phyloP scores from a whole-genome alignment of 441 rosid genomes.

The Isatis lusitanica region DNA sequence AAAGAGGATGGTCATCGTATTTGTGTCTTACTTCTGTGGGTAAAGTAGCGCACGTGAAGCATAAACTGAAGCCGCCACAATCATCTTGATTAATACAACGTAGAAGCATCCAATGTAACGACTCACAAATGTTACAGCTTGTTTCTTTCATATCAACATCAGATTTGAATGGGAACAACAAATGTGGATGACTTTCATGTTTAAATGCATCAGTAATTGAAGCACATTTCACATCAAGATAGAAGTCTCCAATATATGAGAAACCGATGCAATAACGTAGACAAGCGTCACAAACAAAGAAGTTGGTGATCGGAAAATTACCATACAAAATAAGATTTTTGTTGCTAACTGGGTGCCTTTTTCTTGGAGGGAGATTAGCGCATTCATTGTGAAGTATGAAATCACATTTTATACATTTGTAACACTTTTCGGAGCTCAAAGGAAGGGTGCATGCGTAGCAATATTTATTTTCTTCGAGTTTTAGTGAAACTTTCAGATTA shows the following conservation, averaged over 20 bases:
- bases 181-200: conserved; percentile 22
- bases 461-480: background rate
- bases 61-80: conserved; percentile 2
- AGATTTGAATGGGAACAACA: background rate
- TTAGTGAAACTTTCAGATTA: background rate
- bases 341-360: background rate
- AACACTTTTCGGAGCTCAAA: background rate
- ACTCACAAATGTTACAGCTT: background rate
- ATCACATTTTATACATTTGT: conserved; percentile 13
- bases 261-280: background rate
- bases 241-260: background rate
- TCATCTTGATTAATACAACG: background rate
- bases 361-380: background rate
- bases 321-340: background rate
- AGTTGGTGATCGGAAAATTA: too few relatives aligned
- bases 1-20: background rate
- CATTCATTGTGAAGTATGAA: conserved; percentile 29
- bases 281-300: background rate
- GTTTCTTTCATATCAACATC: too few relatives aligned
- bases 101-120: background rate
- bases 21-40: background rate
- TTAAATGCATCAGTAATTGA: background rate
- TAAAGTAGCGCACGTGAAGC: conserved; percentile 6
- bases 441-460: conserved; percentile 16
- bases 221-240: conserved; percentile 19